Evolutionary conservation across 345 rosid genomes (phyloP).

Genomic region (Dipteronia dyeriana): DNA sequence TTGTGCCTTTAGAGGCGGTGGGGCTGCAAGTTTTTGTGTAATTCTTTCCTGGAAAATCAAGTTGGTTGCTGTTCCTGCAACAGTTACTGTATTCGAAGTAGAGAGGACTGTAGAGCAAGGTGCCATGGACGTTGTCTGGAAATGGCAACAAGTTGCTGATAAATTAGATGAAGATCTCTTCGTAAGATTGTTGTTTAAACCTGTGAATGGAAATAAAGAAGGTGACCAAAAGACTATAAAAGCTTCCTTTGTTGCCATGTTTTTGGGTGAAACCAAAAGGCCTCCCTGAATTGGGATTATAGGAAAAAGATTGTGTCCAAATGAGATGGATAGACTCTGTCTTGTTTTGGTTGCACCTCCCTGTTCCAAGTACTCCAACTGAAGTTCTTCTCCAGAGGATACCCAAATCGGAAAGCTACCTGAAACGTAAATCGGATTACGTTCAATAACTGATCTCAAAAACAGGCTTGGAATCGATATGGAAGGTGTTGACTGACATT

Average conservation of each 20-base stretch:
- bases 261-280: constrained; percentile 32
- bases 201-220: constrained; percentile 22
- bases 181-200: constrained; percentile 26
- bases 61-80: constrained; percentile 42
- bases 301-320: constrained; percentile 36
- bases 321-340: constrained; percentile 51
- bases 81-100: constrained; percentile 46
- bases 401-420: constrained; percentile 17
- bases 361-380: constrained; percentile 16
- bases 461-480: constrained; percentile 27
- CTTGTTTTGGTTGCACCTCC: constrained; percentile 21
- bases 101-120: constrained; percentile 35
- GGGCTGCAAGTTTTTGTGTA: constrained; percentile 53
- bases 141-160: constrained; percentile 52
- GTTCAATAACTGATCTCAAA: constrained; percentile 39
- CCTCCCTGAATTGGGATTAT: constrained; percentile 46
- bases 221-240: constrained; percentile 22
- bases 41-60: constrained; percentile 49
- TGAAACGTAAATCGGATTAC: constrained; percentile 52
- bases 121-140: constrained; percentile 33
- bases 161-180: constrained; percentile 45
- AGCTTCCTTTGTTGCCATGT: constrained; percentile 36
- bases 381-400: constrained; percentile 19
- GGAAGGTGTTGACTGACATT: constrained; percentile 38
- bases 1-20: constrained; percentile 66